Percentiles rank a stretch among this genome's conserved stretches.
phyloP scores from a whole-genome alignment of 805 yeast species.

The Starmerella bacillaris region DNA sequence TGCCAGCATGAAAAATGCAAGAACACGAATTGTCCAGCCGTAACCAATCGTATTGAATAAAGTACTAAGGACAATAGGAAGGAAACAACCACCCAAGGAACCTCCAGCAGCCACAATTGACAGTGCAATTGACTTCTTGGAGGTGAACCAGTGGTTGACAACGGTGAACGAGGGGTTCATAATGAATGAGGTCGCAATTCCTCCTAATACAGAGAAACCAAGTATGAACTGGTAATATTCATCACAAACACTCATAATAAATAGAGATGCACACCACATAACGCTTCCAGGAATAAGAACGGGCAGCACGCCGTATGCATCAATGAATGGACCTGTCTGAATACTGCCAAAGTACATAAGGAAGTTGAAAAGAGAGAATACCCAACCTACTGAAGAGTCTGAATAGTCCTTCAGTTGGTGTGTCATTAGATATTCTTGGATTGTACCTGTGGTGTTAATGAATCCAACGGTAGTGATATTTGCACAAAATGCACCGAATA shows the following conservation, averaged over 20 bases:
- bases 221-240: conserved; percentile 41
- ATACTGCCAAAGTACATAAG: conserved; percentile 29
- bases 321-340: conserved; percentile 37
- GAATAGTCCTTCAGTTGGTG: conserved; percentile 24
- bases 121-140: conserved; percentile 38
- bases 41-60: conserved; percentile 35
- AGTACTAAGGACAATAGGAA: conserved; percentile 35
- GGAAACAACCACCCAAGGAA: conserved; percentile 42
- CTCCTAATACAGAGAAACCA: conserved; percentile 35
- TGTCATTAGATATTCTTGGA: conserved; percentile 41
- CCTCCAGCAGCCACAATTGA: conserved; percentile 53
- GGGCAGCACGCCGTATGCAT: conserved; percentile 33
- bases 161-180: conserved; percentile 38
- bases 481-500: conserved; percentile 39
- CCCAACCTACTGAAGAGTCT: conserved; percentile 45
- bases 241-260: conserved; percentile 34
- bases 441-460: conserved; percentile 45
- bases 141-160: conserved; percentile 42
- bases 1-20: conserved; percentile 21
- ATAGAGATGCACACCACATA: conserved; percentile 30
- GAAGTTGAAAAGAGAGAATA: conserved; percentile 30
- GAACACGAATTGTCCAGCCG: conserved; percentile 38
- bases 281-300: conserved; percentile 31
- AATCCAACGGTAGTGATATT: conserved; percentile 42
- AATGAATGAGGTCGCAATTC: conserved; percentile 26